Evolutionary conservation across 2,329 filamentous ascomycete species (phyloP), one percentile per base, ranked within the genome.

Genomic region (Alternaria hordeiaustralica): DNA sequence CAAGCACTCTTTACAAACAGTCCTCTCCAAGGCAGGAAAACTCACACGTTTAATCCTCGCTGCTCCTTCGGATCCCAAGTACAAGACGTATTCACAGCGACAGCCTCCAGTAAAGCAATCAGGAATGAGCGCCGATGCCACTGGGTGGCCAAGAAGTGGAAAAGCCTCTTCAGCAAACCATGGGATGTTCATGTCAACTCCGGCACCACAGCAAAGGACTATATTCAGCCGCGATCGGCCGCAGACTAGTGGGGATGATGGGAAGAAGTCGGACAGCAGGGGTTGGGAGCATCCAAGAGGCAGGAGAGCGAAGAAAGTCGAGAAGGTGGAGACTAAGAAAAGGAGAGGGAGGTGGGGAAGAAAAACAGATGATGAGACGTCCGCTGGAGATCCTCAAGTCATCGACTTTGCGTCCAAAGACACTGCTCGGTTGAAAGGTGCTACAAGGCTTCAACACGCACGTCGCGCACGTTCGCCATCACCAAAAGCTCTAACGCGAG

Each of bases 41-140:
- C 55, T 68, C 5, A 43, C 62, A 6, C 67, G 71, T 12, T 63
- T 58, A 21, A 26, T 71, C 7, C 62, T 74, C n/a, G 58, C 65
- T 9, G 60, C 61, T 18, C 66, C 70, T 3, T 60, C 59, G 3
- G 57, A 67, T 18, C 47, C 59, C 15, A 59, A 58, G 9, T 47
- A 58, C 3, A 70, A 70, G 23, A 66, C 65, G 8, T 53, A 53
- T 28, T 67, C 67, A n/a, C 57, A 23, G 10, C 60, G 55, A 7
- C 36, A 66, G 5, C 55, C 59, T 12, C 56, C 49, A 3, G 6
- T 23, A 10, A 28, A 33, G 15, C 30, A 23, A 4, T 6, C n/a
- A 4, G 36, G 61, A 28, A 44, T 63, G 46, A 49, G 61, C 3
- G 51, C 51, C 13, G 57, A 60, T 26, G 26, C 51, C 8, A 53